phyloP scores from a whole-genome alignment of 2,329 filamentous ascomycete species.

The Epichloe sp. region DNA sequence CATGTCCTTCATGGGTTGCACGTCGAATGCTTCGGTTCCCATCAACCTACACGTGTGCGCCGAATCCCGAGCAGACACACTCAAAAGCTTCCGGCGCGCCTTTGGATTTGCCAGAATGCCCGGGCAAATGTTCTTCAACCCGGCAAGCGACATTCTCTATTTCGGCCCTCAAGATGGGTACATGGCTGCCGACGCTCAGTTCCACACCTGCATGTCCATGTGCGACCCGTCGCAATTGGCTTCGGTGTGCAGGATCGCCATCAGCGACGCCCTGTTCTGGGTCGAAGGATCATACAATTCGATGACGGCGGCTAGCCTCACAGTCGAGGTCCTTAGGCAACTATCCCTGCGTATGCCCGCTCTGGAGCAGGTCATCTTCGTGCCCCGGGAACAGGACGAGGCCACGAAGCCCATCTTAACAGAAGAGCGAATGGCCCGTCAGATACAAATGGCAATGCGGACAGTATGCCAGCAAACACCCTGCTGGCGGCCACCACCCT shows the following conservation, averaged over 20 bases:
- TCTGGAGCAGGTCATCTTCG: conserved; percentile 30
- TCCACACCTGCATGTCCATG: conserved; percentile 30
- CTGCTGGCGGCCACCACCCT: conserved; percentile 21
- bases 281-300: conserved; percentile 21
- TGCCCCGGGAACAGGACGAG: conserved; percentile 25
- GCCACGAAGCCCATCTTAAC: conserved; percentile 17
- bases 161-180: conserved; percentile 32
- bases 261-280: conserved; percentile 33
- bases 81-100: conserved; percentile 25
- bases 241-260: conserved; percentile 27
- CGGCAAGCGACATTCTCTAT: conserved; percentile 30
- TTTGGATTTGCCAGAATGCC: conserved; percentile 30
- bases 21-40: conserved; percentile 28
- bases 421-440: conserved; percentile 22
- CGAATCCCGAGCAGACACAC: conserved; percentile 32
- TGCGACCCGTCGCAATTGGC: conserved; percentile 27
- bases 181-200: conserved; percentile 32
- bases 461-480: conserved; percentile 18
- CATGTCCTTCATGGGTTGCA: conserved; percentile 21
- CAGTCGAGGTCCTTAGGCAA: conserved; percentile 26
- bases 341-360: conserved; percentile 25
- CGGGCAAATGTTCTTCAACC: conserved; percentile 30
- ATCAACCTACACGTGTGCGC: conserved; percentile 31
- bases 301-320: conserved; percentile 26
- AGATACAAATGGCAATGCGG: conserved; percentile 23